Conservation (phyloP, 306 rosid species). For the Quercus dentata region DNA sequence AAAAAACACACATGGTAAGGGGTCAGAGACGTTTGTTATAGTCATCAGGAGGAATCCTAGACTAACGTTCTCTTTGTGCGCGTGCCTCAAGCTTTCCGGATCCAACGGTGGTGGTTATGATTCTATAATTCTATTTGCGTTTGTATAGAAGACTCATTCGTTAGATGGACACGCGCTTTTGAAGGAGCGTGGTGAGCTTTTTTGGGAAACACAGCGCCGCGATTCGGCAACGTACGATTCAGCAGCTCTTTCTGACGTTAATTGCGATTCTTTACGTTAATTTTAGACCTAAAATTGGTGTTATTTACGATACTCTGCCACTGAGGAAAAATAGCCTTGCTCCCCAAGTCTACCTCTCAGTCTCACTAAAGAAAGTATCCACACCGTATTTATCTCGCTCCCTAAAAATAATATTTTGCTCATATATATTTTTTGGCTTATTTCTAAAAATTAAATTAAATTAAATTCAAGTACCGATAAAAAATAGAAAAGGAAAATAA, state of each 20-base stretch:
- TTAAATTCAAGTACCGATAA: too few relatives aligned
- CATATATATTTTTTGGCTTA: not conserved
- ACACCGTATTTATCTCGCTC: not conserved
- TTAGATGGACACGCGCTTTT: not conserved
- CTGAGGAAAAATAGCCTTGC: not conserved
- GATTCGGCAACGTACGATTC: not conserved
- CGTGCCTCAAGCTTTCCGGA: not conserved
- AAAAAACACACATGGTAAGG: not conserved
- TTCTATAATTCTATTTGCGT: too few relatives aligned
- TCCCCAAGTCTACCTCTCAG: not conserved
- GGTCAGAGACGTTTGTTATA: not conserved
- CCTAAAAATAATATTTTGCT: not conserved
- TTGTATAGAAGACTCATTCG: not conserved
- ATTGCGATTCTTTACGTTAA: not conserved
- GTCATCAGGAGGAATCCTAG: too few relatives aligned
- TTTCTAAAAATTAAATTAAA: not conserved
- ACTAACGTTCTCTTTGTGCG: not conserved
- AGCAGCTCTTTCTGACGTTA: not conserved
- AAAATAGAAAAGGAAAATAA: too few relatives aligned
- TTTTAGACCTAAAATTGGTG: not conserved
- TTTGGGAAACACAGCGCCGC: not conserved
- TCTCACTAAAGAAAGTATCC: not conserved
- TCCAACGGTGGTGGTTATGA: not conserved
- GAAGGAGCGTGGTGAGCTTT: not conserved
- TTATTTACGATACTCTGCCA: conserved; percentile 19